Base-by-base conservation (phyloP, 176 grass and related monocot species). In the Ananas comosus region DNA sequence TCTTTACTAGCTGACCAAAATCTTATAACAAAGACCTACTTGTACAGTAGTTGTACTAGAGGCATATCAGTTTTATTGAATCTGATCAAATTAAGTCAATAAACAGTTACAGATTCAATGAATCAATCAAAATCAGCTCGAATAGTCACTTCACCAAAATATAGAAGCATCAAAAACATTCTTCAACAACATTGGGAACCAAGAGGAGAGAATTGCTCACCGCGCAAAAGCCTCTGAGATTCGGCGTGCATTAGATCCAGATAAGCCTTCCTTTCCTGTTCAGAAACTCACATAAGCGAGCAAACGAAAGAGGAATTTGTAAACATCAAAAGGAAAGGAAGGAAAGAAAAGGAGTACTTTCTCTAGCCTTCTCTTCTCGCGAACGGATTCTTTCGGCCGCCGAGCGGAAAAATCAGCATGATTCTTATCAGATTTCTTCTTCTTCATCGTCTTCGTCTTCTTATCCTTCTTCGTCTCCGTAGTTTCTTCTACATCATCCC, bases 171-270 rank as follows among this genome's bases (percentile, higher is more conserved):
- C 9, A 49, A 58, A 19, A 68, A 67, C 21, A 12, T 49, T 22
- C 13, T 0, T 1, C 53, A 59, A 3, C 13, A 0, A 13, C 65
- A 29, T 47, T 33, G 19, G 12, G 0, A 29, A 17, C 24, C 48
- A 25, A 14, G 16, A 59, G 23, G 24, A 59, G 70, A 42, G 10
- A 59, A 17, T 48, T 29, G 33, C 33, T 42, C 85, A 97, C 94
- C 89, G 61, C 94, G 82, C 66, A 97, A 75, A 66, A 97, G 70
- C 48, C 94, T 87, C 80, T 97, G 89, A 1, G 94, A 85, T 63
- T 93, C 84, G 0, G 75, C 86, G 13, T 97, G 89, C 52, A 97
- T 79, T 0, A 65, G 84, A 61, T 80, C 72, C 81, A 97, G 80
- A 51, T 80, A 51, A 24, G 72, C 50, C 68, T 63, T 81, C 70